A percentile compares a stretch with the other conserved stretches of the same genome.
phyloP scores from a whole-genome alignment of 495 filamentous ascomycete genomes.

The Talaromyces thailandensis region DNA sequence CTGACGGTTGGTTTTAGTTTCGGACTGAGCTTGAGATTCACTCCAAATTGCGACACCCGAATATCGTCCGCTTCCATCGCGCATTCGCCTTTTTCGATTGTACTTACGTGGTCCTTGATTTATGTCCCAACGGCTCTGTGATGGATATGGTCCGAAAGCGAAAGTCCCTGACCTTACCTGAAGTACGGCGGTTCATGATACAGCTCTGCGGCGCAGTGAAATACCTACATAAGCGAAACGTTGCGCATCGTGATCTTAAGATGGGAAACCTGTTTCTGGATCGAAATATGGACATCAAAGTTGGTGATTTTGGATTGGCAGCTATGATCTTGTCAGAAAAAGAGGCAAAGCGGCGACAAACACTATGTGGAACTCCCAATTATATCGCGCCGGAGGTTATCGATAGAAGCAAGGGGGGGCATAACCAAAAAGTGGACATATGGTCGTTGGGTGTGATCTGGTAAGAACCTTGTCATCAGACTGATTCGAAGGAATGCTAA shows the following conservation, averaged over 20 bases:
- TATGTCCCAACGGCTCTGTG: constrained; percentile 93
- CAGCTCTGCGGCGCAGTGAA: constrained; percentile 95
- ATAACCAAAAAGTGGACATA: constrained; percentile 89
- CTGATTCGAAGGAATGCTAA: not conserved
- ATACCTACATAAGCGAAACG: constrained; percentile 88
- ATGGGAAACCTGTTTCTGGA: constrained; percentile 98
- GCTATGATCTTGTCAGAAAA: constrained; percentile 79
- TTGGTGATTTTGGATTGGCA: constrained; percentile 96
- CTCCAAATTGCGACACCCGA: constrained; percentile 89
- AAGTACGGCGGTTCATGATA: constrained; percentile 83
- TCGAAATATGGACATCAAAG: constrained; percentile 91
- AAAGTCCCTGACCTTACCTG: constrained; percentile 77
- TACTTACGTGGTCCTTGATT: constrained; percentile 89
- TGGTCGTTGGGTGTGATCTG: constrained; percentile 97
- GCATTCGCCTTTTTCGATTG: constrained; percentile 83
- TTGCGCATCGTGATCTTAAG: constrained; percentile 95
- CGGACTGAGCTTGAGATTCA: constrained; percentile 97
- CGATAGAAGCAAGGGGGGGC: constrained; percentile 64
- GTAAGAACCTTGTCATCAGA: constrained; percentile 35
- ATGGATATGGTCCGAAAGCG: constrained; percentile 95
- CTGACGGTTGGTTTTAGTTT: constrained; percentile 50
- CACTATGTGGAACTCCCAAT: constrained; percentile 93
- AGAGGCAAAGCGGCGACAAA: constrained; percentile 77
- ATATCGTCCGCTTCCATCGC: constrained; percentile 89
- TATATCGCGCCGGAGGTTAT: constrained; percentile 98